Evolutionary conservation across 257 asterid species (phyloP).

Genomic region (Salvia hispanica): DNA sequence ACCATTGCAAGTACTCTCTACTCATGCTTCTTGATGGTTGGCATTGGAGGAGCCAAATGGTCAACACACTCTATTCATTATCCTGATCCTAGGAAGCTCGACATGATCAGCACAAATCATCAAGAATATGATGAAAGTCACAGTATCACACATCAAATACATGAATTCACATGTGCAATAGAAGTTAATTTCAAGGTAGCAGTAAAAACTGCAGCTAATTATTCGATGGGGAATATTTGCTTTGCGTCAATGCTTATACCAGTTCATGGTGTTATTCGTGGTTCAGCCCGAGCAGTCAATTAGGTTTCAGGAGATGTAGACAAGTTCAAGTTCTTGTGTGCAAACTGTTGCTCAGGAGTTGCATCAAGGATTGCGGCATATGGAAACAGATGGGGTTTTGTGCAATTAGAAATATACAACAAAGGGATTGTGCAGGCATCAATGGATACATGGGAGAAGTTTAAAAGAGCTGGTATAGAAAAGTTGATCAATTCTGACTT

Average conservation of each 20-base stretch:
- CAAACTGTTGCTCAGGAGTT: constrained; percentile 49
- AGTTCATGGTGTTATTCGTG: constrained; percentile 39
- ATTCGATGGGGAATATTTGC: constrained; percentile 58
- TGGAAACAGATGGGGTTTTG: constrained; percentile 63
- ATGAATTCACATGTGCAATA: constrained; percentile 46
- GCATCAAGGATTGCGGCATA: constrained; percentile 44
- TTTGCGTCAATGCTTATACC: constrained; percentile 57
- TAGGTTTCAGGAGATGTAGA: constrained; percentile 55
- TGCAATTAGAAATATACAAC: constrained; percentile 55
- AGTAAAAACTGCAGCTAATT: constrained; percentile 32
- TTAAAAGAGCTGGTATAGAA: constrained; percentile 51
- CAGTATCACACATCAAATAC: constrained; percentile 54
- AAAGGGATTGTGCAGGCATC: constrained; percentile 62
- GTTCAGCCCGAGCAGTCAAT: constrained; percentile 44
- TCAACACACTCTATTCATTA: constrained; percentile 44
- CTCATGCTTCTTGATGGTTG: constrained; percentile 46
- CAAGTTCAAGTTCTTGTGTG: constrained; percentile 67
- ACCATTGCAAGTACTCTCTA: constrained; percentile 36
- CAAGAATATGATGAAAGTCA: constrained; percentile 48
- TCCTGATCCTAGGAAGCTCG: constrained; percentile 51
- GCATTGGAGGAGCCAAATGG: constrained; percentile 47
- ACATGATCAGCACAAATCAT: constrained; percentile 53
- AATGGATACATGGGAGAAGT: constrained; percentile 57
- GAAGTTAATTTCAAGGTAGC: constrained; percentile 45
- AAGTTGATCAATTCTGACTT: constrained; percentile 54